Evolutionary conservation across 805 yeast species (phyloP).

Genomic region (Nakazawaea wickerhamii): DNA sequence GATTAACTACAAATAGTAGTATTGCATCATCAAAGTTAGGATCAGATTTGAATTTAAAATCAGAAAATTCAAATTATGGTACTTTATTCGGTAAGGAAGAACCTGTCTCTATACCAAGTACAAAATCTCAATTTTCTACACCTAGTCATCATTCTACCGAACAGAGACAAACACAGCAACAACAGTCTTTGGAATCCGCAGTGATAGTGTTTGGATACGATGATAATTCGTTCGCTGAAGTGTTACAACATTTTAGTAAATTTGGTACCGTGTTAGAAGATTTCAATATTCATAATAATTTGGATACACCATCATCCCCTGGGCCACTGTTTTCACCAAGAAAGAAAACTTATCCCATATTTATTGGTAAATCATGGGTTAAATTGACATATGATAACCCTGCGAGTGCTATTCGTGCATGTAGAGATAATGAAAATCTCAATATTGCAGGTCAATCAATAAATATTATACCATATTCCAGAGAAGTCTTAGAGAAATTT

Average conservation of each 20-base stretch:
- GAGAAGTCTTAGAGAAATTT: slow-evolving; percentile 54
- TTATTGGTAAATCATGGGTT: slow-evolving; percentile 88
- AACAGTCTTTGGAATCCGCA: slow-evolving; percentile 43
- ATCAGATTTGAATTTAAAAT: not conserved
- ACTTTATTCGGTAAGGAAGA: slow-evolving; percentile 8
- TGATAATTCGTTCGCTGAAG: slow-evolving; percentile 59
- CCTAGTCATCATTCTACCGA: not conserved
- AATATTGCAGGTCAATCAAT: slow-evolving; percentile 38
- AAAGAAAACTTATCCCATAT: slow-evolving; percentile 51
- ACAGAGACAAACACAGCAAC: not conserved
- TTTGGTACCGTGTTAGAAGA: slow-evolving; percentile 80
- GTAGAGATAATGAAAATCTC: slow-evolving; percentile 59
- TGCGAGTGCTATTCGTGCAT: slow-evolving; percentile 73
- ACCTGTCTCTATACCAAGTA: not conserved
- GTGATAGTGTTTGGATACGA: slow-evolving; percentile 88
- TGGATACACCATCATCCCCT: slow-evolving; percentile 7
- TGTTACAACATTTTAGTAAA: slow-evolving; percentile 68
- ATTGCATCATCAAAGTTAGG: slow-evolving; percentile 18
- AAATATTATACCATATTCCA: slow-evolving; percentile 58
- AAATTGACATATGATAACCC: slow-evolving; percentile 77
- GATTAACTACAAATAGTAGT: slow-evolving; percentile 13
- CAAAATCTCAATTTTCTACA: slow-evolving; percentile 1
- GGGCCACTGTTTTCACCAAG: slow-evolving; percentile 12
- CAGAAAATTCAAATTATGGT: slow-evolving; percentile 1
- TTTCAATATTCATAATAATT: slow-evolving; percentile 34